A percentile compares a stretch with the other conserved stretches of the same genome.
These are phyloP conservation scores for Xanthoconium purpureum DNA, from an alignment of 768 basidiomycete genomes.

Conservation along the genomic window DNA sequence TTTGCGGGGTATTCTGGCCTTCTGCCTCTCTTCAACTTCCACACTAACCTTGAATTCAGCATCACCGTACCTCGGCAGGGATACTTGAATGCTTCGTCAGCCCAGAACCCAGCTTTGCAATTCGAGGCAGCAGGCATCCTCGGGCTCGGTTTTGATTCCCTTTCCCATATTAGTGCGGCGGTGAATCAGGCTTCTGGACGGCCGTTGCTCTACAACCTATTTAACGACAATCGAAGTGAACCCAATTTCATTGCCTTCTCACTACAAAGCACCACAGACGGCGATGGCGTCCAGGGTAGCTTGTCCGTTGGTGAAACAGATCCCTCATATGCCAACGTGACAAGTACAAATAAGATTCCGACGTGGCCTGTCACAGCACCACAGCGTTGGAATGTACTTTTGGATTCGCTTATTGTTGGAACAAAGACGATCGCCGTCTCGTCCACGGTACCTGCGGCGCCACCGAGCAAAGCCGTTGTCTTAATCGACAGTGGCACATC, in stretches of 20 bases:
- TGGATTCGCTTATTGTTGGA: slow-evolving; percentile 70
- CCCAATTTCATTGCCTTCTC: slow-evolving; percentile 83
- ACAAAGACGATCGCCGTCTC: slow-evolving; percentile 48
- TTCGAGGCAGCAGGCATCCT: slow-evolving; percentile 72
- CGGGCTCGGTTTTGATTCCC: slow-evolving; percentile 74
- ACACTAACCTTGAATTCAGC: slow-evolving; percentile 34
- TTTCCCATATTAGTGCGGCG: slow-evolving; percentile 66
- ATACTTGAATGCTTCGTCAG: slow-evolving; percentile 58
- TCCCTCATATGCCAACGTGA: slow-evolving; percentile 56
- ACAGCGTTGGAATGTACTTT: slow-evolving; percentile 69
- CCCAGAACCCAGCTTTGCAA: slow-evolving; percentile 68
- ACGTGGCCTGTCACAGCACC: slow-evolving; percentile 71
- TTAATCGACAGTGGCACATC: slow-evolving; percentile 82
- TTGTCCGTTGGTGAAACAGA: slow-evolving; percentile 77
- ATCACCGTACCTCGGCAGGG: slow-evolving; percentile 68
- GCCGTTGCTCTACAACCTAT: slow-evolving; percentile 73
- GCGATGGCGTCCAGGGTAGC: slow-evolving; percentile 57
- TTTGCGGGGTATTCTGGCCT: slow-evolving; percentile 61
- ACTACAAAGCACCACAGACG: slow-evolving; percentile 57
- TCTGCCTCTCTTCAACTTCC: slow-evolving; percentile 2
- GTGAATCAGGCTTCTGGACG: slow-evolving; percentile 64
- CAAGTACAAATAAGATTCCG: slow-evolving; percentile 55
- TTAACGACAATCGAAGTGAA: slow-evolving; percentile 60
- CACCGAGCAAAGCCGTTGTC: slow-evolving; percentile 68
- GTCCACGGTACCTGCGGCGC: slow-evolving; percentile 53